Evolutionary conservation across 345 rosid species (phyloP).

Genomic region (Lumnitzera littorea): DNA sequence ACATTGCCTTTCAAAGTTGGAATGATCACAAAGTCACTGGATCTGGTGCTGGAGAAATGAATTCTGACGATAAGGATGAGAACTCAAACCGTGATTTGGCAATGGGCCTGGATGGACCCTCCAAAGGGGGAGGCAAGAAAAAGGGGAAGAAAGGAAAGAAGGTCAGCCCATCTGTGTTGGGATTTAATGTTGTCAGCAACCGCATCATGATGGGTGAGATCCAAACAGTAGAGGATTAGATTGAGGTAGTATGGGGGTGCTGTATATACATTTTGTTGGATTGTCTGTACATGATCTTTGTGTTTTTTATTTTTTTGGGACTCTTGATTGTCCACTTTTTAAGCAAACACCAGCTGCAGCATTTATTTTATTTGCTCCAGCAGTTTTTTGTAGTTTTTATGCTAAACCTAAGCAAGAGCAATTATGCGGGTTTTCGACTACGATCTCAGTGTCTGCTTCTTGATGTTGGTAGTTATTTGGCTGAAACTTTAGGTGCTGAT

Average conservation of each 20-base stretch:
- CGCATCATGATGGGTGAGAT: constrained; percentile 99
- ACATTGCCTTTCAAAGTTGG: constrained; percentile 70
- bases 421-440: background rate
- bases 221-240: constrained; percentile 69
- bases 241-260: background rate
- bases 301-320: constrained; percentile 17
- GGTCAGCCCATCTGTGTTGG: constrained; percentile 66
- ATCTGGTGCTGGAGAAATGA: constrained; percentile 28
- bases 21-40: constrained; percentile 34
- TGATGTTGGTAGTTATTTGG: no score
- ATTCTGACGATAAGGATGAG: constrained; percentile 26
- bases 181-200: constrained; percentile 95
- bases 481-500: no score
- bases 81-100: constrained; percentile 2
- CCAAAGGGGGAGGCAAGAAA: constrained; percentile 72
- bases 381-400: constrained; percentile 32
- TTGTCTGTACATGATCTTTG: constrained; percentile 19
- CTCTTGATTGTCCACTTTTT: constrained; percentile 4
- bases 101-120: constrained; percentile 31
- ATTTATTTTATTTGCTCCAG: constrained; percentile 31
- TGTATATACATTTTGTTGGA: constrained; percentile 41
- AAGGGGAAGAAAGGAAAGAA: constrained; percentile 90
- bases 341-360: constrained; percentile 24
- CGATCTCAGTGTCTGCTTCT: no score
- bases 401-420: constrained; percentile 1